phyloP scores from a whole-genome alignment of 768 basidiomycete species.

The Leucosporidium scottii region DNA sequence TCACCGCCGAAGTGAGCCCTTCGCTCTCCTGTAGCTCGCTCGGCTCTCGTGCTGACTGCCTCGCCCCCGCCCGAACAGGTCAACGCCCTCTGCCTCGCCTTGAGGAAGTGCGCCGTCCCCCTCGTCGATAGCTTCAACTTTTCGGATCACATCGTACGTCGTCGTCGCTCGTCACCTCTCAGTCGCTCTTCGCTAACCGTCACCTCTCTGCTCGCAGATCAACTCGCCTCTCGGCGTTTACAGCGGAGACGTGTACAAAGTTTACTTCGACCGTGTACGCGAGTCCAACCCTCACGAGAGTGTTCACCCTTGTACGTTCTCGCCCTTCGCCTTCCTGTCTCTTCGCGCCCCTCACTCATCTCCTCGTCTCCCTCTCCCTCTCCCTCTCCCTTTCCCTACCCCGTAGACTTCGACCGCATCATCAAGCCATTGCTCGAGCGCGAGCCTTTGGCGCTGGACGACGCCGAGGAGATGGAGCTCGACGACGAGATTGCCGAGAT shows the following conservation, averaged over 20 bases:
- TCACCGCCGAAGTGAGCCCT: conserved; percentile 25
- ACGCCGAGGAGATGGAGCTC: conserved; percentile 43
- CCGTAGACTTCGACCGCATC: conserved; percentile 43
- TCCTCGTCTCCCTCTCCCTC: not conserved
- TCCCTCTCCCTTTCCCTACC: not conserved
- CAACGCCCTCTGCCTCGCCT: conserved; percentile 35
- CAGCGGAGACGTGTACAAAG: conserved; percentile 46
- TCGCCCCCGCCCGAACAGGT: conserved; percentile 14
- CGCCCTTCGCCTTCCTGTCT: not conserved
- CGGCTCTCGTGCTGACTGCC: no score
- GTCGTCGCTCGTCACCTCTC: not conserved
- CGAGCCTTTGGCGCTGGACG: conserved; percentile 40
- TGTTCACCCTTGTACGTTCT: conserved; percentile 41
- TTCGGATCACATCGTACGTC: conserved; percentile 35
- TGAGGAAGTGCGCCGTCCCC: conserved; percentile 36
- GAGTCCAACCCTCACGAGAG: conserved; percentile 45
- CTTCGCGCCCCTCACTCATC: not conserved
- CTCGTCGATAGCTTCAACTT: conserved; percentile 39
- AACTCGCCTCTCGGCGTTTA: conserved; percentile 47
- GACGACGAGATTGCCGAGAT: conserved; percentile 42
- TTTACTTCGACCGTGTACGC: conserved; percentile 46
- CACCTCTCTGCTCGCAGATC: conserved; percentile 38
- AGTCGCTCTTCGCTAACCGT: not conserved
- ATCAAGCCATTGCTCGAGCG: conserved; percentile 47
- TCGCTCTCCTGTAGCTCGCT: no score